These are phyloP conservation scores for Mallotus repandus DNA, from an alignment of 441 rosid genomes.

Conservation along the genomic window DNA sequence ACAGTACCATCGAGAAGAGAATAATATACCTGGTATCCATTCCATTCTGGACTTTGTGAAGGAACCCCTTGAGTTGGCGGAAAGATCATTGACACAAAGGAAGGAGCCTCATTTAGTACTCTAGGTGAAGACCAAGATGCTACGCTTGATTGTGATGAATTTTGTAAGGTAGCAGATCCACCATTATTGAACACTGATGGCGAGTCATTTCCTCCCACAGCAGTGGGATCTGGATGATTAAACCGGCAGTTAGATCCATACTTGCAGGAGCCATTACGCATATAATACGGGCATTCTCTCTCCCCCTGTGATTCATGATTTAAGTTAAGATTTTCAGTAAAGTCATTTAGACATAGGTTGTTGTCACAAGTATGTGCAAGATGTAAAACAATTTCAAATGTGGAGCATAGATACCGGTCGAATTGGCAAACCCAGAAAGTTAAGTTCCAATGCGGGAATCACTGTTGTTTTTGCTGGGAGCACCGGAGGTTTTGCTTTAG, in stretches of 20 bases:
- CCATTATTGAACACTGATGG: constrained; percentile 51
- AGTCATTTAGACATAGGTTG: not conserved
- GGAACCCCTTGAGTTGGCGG: constrained; percentile 58
- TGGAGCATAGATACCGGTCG: constrained; percentile 47
- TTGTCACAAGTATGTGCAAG: not conserved
- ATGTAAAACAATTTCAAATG: not conserved
- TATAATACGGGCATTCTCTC: constrained; percentile 83
- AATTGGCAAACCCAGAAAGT: constrained; percentile 90
- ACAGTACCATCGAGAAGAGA: not conserved
- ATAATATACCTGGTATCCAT: constrained; percentile 68
- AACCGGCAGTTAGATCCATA: constrained; percentile 78
- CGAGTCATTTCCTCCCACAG: constrained; percentile 48
- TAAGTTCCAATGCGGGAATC: constrained; percentile 50
- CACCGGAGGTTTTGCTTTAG: constrained; percentile 35
- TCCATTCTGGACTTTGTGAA: constrained; percentile 67
- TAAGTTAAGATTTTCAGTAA: constrained; percentile 14
- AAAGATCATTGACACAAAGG: constrained; percentile 59
- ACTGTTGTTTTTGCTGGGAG: constrained; percentile 36
- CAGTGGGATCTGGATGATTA: constrained; percentile 88
- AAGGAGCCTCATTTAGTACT: constrained; percentile 44
- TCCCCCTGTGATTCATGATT: constrained; percentile 53
- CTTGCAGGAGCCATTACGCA: constrained; percentile 96
- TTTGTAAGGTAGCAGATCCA: constrained; percentile 49
- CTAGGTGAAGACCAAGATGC: constrained; percentile 71
- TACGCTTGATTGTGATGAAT: constrained; percentile 47